Conservation (phyloP, 805 yeast species). For the Wickerhamiella qilinensis region DNA sequence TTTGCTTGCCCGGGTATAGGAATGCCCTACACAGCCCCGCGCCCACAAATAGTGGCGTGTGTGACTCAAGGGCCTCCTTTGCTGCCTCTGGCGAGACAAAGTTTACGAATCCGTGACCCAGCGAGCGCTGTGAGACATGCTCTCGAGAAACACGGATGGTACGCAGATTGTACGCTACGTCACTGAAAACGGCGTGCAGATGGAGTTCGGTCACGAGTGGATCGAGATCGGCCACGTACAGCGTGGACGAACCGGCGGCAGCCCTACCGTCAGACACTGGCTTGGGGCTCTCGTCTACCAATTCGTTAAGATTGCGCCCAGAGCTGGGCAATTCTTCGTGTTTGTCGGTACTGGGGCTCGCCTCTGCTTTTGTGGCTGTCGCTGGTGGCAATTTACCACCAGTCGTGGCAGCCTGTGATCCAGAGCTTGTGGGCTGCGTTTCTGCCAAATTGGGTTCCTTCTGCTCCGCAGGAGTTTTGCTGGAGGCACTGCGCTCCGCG, state of each 20-base stretch:
- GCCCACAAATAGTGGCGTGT: conserved; percentile 13
- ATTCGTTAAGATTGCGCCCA: too few relatives aligned
- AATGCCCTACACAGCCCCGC: conserved; percentile 12
- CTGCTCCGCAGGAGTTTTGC: too few relatives aligned
- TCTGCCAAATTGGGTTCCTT: too few relatives aligned
- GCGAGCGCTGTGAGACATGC: conserved; percentile 6
- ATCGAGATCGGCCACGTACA: conserved; percentile 15
- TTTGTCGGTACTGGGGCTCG: too few relatives aligned
- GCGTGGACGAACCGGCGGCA: conserved; percentile 5
- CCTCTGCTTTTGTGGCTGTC: too few relatives aligned
- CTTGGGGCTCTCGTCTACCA: too few relatives aligned
- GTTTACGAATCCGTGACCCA: conserved; percentile 12
- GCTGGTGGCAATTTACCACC: too few relatives aligned
- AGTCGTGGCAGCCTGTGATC: too few relatives aligned
- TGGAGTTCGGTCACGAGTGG: conserved; percentile 10
- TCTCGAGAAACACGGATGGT: conserved; percentile 12
- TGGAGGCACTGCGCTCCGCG: too few relatives aligned
- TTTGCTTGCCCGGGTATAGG: not conserved
- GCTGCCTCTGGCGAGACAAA: conserved; percentile 10
- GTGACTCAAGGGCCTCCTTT: conserved; percentile 6
- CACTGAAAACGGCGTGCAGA: conserved; percentile 11
- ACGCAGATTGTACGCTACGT: conserved; percentile 6
- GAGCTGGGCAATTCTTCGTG: too few relatives aligned
- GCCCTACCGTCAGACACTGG: too few relatives aligned
- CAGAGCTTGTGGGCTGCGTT: too few relatives aligned